A percentile compares a stretch with the other conserved stretches of the same genome.
Conservation (phyloP, 2,329 filamentous ascomycete genomes). For the Epichloe brachyelytri region DNA sequence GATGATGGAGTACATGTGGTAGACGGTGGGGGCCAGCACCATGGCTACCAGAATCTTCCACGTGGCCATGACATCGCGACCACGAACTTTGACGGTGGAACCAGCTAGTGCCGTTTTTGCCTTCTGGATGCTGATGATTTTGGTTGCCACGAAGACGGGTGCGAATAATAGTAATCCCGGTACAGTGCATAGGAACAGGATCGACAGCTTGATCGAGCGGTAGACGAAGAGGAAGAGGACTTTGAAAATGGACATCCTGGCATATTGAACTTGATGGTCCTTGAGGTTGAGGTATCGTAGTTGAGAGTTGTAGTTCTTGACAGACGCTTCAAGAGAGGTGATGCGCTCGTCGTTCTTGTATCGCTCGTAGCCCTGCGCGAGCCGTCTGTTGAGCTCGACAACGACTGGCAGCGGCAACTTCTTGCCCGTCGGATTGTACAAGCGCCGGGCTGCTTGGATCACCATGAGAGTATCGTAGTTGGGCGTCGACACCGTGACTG, state of each 20-base stretch:
- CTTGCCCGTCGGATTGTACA: constrained; percentile 91
- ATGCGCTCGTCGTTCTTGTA: constrained; percentile 89
- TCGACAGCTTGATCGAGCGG: constrained; percentile 60
- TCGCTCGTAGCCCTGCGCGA: constrained; percentile 81
- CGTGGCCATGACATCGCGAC: constrained; percentile 79
- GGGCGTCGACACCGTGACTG: constrained; percentile 83
- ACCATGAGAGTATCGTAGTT: constrained; percentile 96
- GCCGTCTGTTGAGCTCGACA: constrained; percentile 82
- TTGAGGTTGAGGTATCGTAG: constrained; percentile 76
- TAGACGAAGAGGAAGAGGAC: constrained; percentile 70
- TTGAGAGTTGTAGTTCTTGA: constrained; percentile 77
- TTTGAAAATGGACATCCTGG: constrained; percentile 64
- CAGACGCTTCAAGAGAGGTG: constrained; percentile 56
- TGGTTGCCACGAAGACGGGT: constrained; percentile 75
- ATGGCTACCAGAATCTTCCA: constrained; percentile 89
- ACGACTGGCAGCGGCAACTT: constrained; percentile 86
- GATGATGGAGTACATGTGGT: constrained; percentile 66
- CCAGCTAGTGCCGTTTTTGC: constrained; percentile 72
- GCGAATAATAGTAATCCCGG: constrained; percentile 80
- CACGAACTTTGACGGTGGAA: constrained; percentile 79
- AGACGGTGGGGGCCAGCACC: constrained; percentile 68
- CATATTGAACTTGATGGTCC: constrained; percentile 91
- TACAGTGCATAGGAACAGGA: constrained; percentile 69
- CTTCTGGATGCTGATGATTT: constrained; percentile 69
- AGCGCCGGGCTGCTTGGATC: constrained; percentile 81